Evolutionary conservation across 768 basidiomycete species (phyloP), one percentile per base, ranked within the genome.

Genomic region (Hericium coralloides): DNA sequence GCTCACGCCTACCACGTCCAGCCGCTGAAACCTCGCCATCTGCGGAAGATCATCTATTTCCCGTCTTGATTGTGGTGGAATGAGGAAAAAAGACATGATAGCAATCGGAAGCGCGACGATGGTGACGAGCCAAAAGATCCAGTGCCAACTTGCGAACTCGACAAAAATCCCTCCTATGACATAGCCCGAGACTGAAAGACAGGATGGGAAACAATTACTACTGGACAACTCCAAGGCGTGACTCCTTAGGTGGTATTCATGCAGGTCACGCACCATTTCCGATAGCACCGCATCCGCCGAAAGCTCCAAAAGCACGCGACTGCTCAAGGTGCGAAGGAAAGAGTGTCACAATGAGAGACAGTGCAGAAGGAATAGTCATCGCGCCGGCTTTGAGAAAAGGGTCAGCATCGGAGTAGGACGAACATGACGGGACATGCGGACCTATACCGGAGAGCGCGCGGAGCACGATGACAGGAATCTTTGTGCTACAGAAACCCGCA

Each of bases 111-210:
- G 59, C 38, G 68, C 66, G 39, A 78, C 61, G 56, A 76, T 68
- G 25, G 74, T 72, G 17, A 76, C 70, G 57, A 77, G 70, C 61
- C 72, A 76, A 66, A 79, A 78, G 31, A 77, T 74, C 77, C 76
- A 76, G 15, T 59, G 59, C 74, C 76, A 78, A 18, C 63, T 65
- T 10, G 70, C 67, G 53, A 64, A 69, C 49, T 69, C 58, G 26
- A 73, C 68, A 62, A 74, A 70, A 36, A 74, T 58, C 10, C 68
- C 74, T 49, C 74, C 74, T 18, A 74, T 69, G 55, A 71, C 62
- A 15, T 71, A 58, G 20, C 72, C 72, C 10, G 67, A 60, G 14
- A 70, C 69, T 71, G 20, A n/a, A 53, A 53, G 20, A 26, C 43
- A 39, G 58, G 31, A 4, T 8, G 31, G 31, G 31, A 31, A 9